Evolutionary conservation across 768 basidiomycete species (phyloP).

Genomic region (Suillus clintonianus): DNA sequence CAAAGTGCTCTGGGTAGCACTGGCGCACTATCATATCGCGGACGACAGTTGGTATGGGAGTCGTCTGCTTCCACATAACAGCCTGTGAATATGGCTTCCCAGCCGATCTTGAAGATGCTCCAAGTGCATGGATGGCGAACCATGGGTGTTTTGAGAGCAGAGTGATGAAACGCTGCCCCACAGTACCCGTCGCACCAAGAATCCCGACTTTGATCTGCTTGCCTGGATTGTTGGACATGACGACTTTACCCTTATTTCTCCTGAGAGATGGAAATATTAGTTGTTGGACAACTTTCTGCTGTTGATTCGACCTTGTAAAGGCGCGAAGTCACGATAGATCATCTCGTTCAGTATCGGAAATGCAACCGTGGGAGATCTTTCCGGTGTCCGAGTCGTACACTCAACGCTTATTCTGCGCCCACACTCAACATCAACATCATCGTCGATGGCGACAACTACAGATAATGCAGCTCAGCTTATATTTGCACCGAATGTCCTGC

Average conservation of each 20-base stretch:
- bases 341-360: neutral
- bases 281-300: neutral
- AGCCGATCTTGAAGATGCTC: constrained; percentile 86
- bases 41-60: constrained; percentile 68
- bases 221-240: constrained; percentile 22
- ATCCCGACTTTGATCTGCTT: constrained; percentile 61
- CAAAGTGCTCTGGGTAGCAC: constrained; percentile 77
- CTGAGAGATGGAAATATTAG: neutral
- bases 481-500: constrained; percentile 65
- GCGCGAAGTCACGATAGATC: neutral
- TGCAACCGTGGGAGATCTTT: constrained; percentile 1
- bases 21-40: constrained; percentile 61
- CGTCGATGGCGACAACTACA: constrained; percentile 48
- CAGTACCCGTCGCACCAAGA: constrained; percentile 89
- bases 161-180: constrained; percentile 93
- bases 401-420: neutral
- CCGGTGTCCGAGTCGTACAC: neutral
- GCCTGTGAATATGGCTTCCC: constrained; percentile 78
- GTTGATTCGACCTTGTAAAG: neutral
- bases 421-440: constrained; percentile 25
- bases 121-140: constrained; percentile 84
- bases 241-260: constrained; percentile 2
- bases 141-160: constrained; percentile 88
- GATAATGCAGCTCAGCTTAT: constrained; percentile 59
- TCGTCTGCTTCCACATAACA: constrained; percentile 85